Evolutionary conservation across 1,284 basidiomycete species (phyloP), one percentile per base, ranked within the genome.

Genomic region (Puccinia horiana): DNA sequence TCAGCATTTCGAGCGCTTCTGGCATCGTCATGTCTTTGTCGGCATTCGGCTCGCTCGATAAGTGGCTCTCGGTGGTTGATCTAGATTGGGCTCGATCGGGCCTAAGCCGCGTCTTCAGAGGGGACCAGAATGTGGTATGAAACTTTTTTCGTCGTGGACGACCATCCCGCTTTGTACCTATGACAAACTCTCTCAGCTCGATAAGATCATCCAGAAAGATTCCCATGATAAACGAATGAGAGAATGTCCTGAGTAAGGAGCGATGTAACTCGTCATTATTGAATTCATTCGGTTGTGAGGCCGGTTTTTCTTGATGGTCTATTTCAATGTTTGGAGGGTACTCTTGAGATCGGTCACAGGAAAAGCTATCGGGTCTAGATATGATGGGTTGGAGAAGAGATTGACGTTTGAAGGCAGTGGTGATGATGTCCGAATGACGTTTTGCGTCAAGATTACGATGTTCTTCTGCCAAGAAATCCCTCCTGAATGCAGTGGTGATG

Each of bases 71-170:
- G 40, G 9, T 14, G 32, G 2, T 37, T 54, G 49, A 23, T 12
- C 42, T 4, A 29, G 5, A n/a, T 20, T 52, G 14, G 14, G 12
- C 23, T 52, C 37, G 54, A n/a, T n/a, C n/a, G 18, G 9, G 29
- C 40, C 32, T 32, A 18, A 73, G 18, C 32, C 32, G 32, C 4
- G 47, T 47, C n/a, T 29, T 29, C 12, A 49, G 86, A 77, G 42
- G 77, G 77, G 77, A 86, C 86, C 72, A 87, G 86, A 75, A 86
- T 83, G 87, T 86, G 54, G 87, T 81, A 75, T 87, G 87, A 1
- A 88, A 56, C 4, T 84, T 73, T 74, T 86, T 84, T 37, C 76
- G 76, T 0, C 76, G 76, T 29, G 47, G 40, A 9, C n/a, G 14
- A 20, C 44, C 76, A 32, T 35, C 63, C 6, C 54, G 11, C 29